Conservation (phyloP, 371 early-diverging fungal genomes). For the Amoeboaphelidium occidentale region DNA sequence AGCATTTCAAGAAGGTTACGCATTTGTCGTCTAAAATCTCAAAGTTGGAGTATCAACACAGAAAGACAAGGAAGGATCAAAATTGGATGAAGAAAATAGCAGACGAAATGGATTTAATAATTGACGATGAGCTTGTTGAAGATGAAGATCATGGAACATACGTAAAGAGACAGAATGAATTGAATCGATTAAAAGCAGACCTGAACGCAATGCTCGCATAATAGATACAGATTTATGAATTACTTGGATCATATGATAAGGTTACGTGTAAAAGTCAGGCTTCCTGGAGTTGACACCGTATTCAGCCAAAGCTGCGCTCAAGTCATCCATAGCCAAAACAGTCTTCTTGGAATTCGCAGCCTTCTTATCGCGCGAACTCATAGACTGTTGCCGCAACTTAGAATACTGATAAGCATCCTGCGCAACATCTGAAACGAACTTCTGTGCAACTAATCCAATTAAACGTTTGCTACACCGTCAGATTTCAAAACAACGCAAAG, state of each 20-base stretch:
- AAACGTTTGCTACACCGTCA: constrained; percentile 45
- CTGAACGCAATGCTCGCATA: too few relatives aligned
- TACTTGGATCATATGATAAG: too few relatives aligned
- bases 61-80: constrained; percentile 34
- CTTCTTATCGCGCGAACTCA: neutral
- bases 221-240: too few relatives aligned
- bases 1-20: constrained; percentile 34
- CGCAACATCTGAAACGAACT: constrained; percentile 79
- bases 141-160: too few relatives aligned
- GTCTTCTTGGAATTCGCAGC: constrained; percentile 37
- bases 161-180: too few relatives aligned
- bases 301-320: constrained; percentile 63
- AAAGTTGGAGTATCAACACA: constrained; percentile 37
- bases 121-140: constrained; percentile 63
- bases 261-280: constrained; percentile 85
- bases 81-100: constrained; percentile 70
- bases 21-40: constrained; percentile 53
- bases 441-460: constrained; percentile 75
- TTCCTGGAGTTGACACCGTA: constrained; percentile 84
- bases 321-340: constrained; percentile 74
- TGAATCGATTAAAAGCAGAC: too few relatives aligned
- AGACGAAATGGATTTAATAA: constrained; percentile 51
- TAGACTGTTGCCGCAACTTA: constrained; percentile 50
- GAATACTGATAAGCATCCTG: constrained; percentile 80
- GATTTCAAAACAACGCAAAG: too few relatives aligned